Percentiles rank a stretch among this genome's conserved stretches.
These are phyloP conservation scores for Musa schizocarpa DNA, from an alignment of 176 grass and related monocot species.

Conservation along the genomic window DNA sequence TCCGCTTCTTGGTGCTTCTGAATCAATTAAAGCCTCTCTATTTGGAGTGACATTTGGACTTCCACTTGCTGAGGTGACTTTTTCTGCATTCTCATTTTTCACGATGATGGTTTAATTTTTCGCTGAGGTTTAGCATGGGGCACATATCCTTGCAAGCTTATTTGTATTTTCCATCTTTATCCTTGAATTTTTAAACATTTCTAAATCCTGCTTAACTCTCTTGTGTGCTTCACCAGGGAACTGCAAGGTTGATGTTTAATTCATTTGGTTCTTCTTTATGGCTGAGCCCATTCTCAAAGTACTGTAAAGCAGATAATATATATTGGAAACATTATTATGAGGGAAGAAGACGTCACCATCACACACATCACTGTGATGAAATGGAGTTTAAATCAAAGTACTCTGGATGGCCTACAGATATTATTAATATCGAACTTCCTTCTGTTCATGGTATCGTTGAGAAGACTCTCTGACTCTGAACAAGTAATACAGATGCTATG, in stretches of 20 bases:
- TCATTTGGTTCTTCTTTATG: conserved; percentile 89
- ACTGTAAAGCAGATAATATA: conserved; percentile 89
- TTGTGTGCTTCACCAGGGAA: conserved; percentile 53
- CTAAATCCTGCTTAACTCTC: conserved; percentile 11
- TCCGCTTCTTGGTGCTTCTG: conserved; percentile 84
- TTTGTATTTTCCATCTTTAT: no score
- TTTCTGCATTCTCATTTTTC: conserved; percentile 9
- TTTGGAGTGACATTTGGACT: conserved; percentile 80
- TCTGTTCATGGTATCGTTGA: conserved; percentile 54
- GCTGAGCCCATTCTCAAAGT: conserved; percentile 85
- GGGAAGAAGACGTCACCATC: conserved; percentile 40
- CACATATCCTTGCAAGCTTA: neutral
- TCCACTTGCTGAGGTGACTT: conserved; percentile 67
- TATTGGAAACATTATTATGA: conserved; percentile 91
- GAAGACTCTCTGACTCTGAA: conserved; percentile 15
- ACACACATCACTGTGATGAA: conserved; percentile 80
- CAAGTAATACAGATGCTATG: conserved; percentile 9
- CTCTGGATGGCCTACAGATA: conserved; percentile 77
- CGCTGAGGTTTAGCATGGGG: neutral
- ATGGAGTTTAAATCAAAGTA: conserved; percentile 50
- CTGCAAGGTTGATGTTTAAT: conserved; percentile 81
- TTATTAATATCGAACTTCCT: conserved; percentile 86
- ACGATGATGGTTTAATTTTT: conserved; percentile 3
- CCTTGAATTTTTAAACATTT: neutral
- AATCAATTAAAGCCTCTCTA: conserved; percentile 57